Evolutionary conservation across 2,329 filamentous ascomycete genomes (phyloP), one percentile per base, ranked within the genome.

Genomic region (Tolypocladium capitatum): DNA sequence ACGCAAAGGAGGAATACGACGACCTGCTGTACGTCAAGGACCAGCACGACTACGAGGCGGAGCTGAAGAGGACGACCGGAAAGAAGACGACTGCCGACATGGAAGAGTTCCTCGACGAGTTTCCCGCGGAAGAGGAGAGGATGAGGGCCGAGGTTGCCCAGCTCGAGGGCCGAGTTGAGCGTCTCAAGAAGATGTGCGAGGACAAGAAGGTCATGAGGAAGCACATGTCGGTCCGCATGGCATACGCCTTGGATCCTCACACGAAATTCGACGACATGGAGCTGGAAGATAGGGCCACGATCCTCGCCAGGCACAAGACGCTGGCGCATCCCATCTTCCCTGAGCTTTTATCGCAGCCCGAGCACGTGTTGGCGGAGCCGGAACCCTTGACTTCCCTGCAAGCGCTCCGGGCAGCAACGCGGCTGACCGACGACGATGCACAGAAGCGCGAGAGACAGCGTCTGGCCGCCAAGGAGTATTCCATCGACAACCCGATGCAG

Each of bases 291-390:
- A 53, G 51, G 32, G 50, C 50, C 2, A 31, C 48, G 4, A 60
- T 62, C 4, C 48, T 59, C 10, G 49, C 56, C 43, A 50, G 47
- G 3, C 52, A 43, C 30, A 52, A 49, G 31, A 61, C 53, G 10
- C 57, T 73, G 5, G 63, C 63, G 8, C 68, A 74, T 52, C 55
- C 63, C 8, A 54, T 56, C 9, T 75, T 75, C 46, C 61, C 70
- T 8, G 60, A 68, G 27, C 61, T 78, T 8, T 60, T 76, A n/a
- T 70, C 71, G 7, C 72, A 71, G 41, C 73, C 72, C 1, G 64
- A 67, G 21, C 67, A 77, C 46, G 49, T 74, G 1, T 55, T 76
- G 30, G 56, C 63, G 3, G 40, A 56, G 8, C 53, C 56, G 4
- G 58, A 61, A 21, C 71, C 69, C 4, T 53, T 67, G 35, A 71